Base-by-base conservation (phyloP, 805 yeast species). In the Kuraishia capsulata region DNA sequence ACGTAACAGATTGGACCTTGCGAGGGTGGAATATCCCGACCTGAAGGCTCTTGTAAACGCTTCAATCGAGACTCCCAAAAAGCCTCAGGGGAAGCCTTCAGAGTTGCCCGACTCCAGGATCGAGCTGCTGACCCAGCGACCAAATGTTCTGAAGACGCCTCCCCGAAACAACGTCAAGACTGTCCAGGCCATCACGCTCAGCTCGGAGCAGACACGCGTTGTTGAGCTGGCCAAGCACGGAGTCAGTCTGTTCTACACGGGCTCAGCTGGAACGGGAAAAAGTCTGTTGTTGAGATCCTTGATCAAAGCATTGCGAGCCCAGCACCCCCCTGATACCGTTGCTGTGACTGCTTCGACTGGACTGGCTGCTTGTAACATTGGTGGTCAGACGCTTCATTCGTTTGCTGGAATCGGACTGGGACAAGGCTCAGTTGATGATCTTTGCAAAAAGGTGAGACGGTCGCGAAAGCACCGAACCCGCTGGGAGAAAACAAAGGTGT, bases 311-410 rank as follows among this genome's bases (percentile, higher is more conserved):
- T 59, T 87, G 36, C 57, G 59, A 16, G 43, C 48, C 1, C 61
- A 68, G 33, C 67, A 74, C 53, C 64, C 69, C 1, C 18, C 26
- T 5, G 64, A 64, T 10, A 57, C 65, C 0, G 85, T 92, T 3
- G 96, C 94, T 0, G 77, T 92, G 3, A 87, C 97, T 0, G 98
- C 98, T 0, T 84, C 96, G 0, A 92, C 98, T 0, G 98, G 98
- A 1, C 64, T 92, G 44, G 98, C 98, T 0, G 98, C 97, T 0
- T 81, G 87, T 31, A 87, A 88, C 50, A 83, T 92, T 48, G 95
- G 94, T 2, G 98, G 98, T 19, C 74, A 72, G 23, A 92, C 98
- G 0, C 65, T 92, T 21, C 95, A 90, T 56, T 69, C 83, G 50
- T 87, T 80, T 62, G 74, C 95, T 0, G 94, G 95, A 1, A 73